phyloP scores from a whole-genome alignment of 176 grass and related monocot species.

The Triticum monococcum region DNA sequence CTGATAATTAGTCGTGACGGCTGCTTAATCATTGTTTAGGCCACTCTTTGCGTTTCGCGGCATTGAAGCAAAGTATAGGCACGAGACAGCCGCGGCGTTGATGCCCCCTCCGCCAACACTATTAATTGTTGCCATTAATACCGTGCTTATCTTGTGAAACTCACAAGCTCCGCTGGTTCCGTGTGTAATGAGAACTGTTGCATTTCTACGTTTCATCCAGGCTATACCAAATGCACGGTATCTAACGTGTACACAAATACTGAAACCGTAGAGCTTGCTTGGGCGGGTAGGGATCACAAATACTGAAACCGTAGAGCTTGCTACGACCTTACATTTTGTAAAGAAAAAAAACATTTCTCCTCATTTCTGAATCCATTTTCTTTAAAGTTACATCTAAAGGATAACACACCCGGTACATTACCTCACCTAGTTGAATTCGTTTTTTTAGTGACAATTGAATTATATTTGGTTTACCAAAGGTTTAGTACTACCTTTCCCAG shows the following conservation, averaged over 20 bases:
- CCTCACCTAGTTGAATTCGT: too few relatives aligned
- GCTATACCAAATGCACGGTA: not conserved
- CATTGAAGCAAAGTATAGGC: constrained; percentile 39
- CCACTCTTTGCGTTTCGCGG: constrained; percentile 27
- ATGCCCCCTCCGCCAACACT: constrained; percentile 30
- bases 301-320: too few relatives aligned
- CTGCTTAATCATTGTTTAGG: constrained; percentile 23
- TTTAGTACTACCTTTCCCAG: too few relatives aligned
- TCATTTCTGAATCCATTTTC: not conserved
- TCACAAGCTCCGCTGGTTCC: not conserved
- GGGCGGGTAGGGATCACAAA: not conserved
- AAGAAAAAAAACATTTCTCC: not conserved
- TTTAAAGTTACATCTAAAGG: too few relatives aligned
- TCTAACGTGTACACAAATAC: not conserved
- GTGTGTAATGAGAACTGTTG: not conserved
- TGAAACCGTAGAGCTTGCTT: not conserved
- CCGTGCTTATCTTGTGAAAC: constrained; percentile 8
- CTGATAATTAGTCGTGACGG: constrained; percentile 10
- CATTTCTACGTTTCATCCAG: not conserved
- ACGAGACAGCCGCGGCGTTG: constrained; percentile 26
- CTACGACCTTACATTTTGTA: not conserved
- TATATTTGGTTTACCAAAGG: too few relatives aligned
- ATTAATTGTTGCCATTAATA: constrained; percentile 23
- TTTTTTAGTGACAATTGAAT: too few relatives aligned
- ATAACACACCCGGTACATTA: too few relatives aligned